Evolutionary conservation across 2,329 filamentous ascomycete genomes (phyloP), one percentile per base, ranked within the genome.

Genomic region (Chrysosporium queenslandicum): DNA sequence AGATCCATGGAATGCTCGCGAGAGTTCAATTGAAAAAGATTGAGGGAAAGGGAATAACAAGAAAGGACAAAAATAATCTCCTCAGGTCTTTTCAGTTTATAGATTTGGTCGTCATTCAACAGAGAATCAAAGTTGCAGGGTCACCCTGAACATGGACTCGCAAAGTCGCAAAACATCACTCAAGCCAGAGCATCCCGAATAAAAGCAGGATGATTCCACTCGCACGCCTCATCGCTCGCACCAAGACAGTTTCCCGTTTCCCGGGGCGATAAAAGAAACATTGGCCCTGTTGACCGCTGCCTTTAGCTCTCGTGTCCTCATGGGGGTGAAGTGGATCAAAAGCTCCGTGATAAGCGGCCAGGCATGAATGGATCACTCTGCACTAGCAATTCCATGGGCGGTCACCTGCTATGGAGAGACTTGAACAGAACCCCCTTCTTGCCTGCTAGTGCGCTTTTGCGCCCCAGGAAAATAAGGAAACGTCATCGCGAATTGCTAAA

Each of bases 31-130:
- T 8, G 16, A 11, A 41, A 25, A 23, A 16, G 16, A 23, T 8
- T 12, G 8, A 21, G 23, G 20, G 12, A 3, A 2, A 23, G 37
- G 4, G 23, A 21, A 40, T 23, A 5, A 21, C 18, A 23, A 23
- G 6, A 3, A 21, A 40, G 11, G 37, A 12, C 3, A 8, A 12
- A 20, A 40, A 40, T 40, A 18, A 23, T 42, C 37, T 70, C 68
- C 68, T 72, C 69, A 72, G 69, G 67, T 71, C 68, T 71, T 71
- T 69, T 70, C 65, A 70, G 66, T 71, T 69, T 67, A 60, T 60
- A 57, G n/a, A 56, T 61, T 59, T 58, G 61, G 62, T 66, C 68
- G 56, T 70, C 69, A 71, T 68, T 55, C 67, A 60, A 59, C 51
- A 41, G 39, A 47, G 27, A 46, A 11, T 45, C 40, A 45, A 51